Evolutionary conservation across 306 rosid genomes (phyloP).

Genomic region (Pterocarpus santalinus): DNA sequence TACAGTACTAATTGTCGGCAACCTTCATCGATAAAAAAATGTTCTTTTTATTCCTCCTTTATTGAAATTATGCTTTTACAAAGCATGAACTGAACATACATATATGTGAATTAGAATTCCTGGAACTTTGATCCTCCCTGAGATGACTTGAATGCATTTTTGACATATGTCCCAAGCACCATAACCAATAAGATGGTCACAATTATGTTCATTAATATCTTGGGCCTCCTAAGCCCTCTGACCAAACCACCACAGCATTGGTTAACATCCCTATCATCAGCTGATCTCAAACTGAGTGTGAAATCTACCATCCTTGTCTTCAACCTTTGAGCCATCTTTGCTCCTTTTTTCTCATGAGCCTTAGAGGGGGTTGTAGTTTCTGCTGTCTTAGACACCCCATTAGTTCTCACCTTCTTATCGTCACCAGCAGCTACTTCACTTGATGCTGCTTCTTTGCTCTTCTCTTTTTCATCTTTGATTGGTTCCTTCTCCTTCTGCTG

Average conservation of each 20-base stretch:
- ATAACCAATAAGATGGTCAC: slow-evolving; percentile 50
- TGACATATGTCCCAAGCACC: slow-evolving; percentile 52
- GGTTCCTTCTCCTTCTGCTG: background rate
- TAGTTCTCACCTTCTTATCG: slow-evolving; percentile 1
- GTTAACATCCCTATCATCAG: slow-evolving; percentile 15
- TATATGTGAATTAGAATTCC: background rate
- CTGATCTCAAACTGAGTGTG: slow-evolving; percentile 19
- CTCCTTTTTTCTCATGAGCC: background rate
- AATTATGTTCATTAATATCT: slow-evolving; percentile 51
- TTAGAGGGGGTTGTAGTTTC: background rate
- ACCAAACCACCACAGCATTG: background rate
- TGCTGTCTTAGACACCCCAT: slow-evolving; percentile 1
- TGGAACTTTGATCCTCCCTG: background rate
- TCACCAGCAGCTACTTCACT: background rate
- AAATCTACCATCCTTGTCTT: slow-evolving; percentile 43
- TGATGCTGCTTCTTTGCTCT: background rate
- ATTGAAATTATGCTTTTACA: background rate
- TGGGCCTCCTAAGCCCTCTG: slow-evolving; percentile 37
- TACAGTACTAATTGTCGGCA: background rate
- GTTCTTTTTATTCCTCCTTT: background rate
- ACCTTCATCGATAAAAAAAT: background rate
- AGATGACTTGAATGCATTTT: slow-evolving; percentile 30
- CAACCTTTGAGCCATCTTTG: slow-evolving; percentile 17
- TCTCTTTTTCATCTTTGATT: background rate
- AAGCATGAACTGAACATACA: background rate